Evolutionary conservation across 441 rosid genomes (phyloP).

Genomic region (Sinapis alba): DNA sequence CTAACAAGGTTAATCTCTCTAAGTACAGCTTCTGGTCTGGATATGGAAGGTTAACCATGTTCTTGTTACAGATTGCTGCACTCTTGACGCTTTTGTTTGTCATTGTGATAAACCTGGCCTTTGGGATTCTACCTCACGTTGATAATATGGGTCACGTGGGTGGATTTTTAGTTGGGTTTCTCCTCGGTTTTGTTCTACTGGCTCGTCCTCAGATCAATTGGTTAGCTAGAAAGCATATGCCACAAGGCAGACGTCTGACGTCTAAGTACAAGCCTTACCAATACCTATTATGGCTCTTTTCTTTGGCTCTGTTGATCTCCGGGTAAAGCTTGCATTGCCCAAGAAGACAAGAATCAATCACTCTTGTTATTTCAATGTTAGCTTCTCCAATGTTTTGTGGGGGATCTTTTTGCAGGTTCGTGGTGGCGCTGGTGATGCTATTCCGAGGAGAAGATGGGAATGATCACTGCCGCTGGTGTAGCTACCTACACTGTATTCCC

Average conservation of each 20-base stretch:
- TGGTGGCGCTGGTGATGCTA: constrained; percentile 49
- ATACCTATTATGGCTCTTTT: constrained; percentile 52
- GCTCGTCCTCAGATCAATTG: constrained; percentile 42
- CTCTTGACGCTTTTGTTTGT: constrained; percentile 56
- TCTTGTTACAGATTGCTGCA: not conserved
- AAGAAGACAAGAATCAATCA: not conserved
- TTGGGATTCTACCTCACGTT: constrained; percentile 64
- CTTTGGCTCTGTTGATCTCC: constrained; percentile 45
- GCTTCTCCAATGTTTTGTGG: not conserved
- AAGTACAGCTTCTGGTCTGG: not conserved
- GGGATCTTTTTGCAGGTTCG: constrained; percentile 42
- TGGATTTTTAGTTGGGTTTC: constrained; percentile 63
- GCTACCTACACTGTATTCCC: constrained; percentile 60
- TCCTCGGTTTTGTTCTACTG: constrained; percentile 58
- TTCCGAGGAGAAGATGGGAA: constrained; percentile 49
- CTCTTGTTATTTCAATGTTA: not conserved
- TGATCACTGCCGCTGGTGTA: constrained; percentile 66
- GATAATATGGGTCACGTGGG: constrained; percentile 66
- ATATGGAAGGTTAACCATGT: not conserved
- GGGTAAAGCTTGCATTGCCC: constrained; percentile 44
- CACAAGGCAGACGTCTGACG: constrained; percentile 38
- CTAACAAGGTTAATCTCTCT: constrained; percentile 52
- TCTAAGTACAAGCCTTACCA: constrained; percentile 62
- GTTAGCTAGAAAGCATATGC: constrained; percentile 45
- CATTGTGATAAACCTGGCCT: constrained; percentile 49